Conservation (phyloP, 2,329 filamentous ascomycete genomes). For the Huntiella decipiens region DNA sequence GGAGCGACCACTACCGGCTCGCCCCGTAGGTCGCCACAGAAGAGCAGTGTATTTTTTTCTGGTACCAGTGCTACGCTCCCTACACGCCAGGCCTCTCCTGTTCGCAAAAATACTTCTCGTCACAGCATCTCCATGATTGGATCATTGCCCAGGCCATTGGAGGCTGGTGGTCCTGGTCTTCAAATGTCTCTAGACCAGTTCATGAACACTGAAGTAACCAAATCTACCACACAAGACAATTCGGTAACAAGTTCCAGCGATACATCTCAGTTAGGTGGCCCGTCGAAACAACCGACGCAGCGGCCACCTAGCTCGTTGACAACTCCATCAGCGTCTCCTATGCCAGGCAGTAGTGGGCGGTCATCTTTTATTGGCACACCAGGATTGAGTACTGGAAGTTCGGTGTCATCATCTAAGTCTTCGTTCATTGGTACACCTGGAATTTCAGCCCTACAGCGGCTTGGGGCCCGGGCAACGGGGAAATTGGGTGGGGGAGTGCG, state of each 20-base stretch:
- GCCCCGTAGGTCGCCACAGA: conserved; percentile 5
- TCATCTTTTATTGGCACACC: conserved; percentile 17
- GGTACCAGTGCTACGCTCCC: not conserved
- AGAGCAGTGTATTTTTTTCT: not conserved
- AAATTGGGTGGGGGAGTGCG: not conserved
- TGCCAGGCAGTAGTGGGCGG: conserved; percentile 17
- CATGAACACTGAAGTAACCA: not conserved
- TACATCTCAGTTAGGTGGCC: not conserved
- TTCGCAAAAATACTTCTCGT: not conserved
- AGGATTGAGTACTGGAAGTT: not conserved
- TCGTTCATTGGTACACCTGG: conserved; percentile 13
- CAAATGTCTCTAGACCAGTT: not conserved
- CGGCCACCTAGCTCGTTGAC: too few relatives aligned
- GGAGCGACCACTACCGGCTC: not conserved
- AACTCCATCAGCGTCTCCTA: conserved; percentile 8
- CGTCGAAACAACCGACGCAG: too few relatives aligned
- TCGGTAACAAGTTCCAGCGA: not conserved
- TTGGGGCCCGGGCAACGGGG: conserved; percentile 27
- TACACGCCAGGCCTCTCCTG: not conserved
- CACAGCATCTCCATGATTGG: conserved; percentile 8
- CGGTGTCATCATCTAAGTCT: too few relatives aligned
- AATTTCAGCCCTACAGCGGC: conserved; percentile 34
- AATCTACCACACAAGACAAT: not conserved
- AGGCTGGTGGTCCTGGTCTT: too few relatives aligned
- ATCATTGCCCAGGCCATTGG: not conserved